Base-by-base conservation (phyloP, 1,139 yeast species). In the Yamadazyma spencermartinsiae region DNA sequence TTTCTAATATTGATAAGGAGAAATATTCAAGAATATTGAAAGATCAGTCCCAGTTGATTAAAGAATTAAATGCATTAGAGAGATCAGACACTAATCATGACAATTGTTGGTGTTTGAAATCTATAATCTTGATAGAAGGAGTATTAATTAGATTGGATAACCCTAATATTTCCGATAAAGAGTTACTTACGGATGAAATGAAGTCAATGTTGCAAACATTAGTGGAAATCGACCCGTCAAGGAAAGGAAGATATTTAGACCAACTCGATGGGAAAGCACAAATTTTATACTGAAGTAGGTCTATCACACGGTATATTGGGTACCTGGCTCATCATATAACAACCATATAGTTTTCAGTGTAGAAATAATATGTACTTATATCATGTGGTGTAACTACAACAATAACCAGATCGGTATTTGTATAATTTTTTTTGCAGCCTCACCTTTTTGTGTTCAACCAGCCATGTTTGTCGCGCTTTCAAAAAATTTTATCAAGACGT, bases 101-200 rank as follows among this genome's bases (percentile, higher is more conserved):
- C 42, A 81, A 82, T 50, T 69, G 71, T 34, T 83, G 92, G 88
- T 85, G 92, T 48, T 60, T 84, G 42, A 82, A 83, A 16, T 65
- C 76, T 6, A 63, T 76, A 17, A 56, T 80, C 5, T 65, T 69
- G 23, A 62, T 81, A 13, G 66, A 70, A 45, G 54, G 63, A 3
- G 54, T 72, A 17, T 51, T 69, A 19, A 45, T 44, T n/a, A 47
- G 50, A 21, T 20, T 19, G 11, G 27, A 52, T 57, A 11, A 11
- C 11, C 31, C 31, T 6, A 30, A 46, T 3, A 37, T 32, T 10
- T 41, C 34, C 4, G 24, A 31, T 11, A 15, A 37, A 3, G 40
- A 41, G 2, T 26, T 37, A 12, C 40, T 58, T 28, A 54, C 58
- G 7, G 60, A 54, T 1, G 63, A 60, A 6, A 61, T 66, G 11